Base-by-base conservation (phyloP, 768 basidiomycete species). In the Neoboletus subvelutipes region DNA sequence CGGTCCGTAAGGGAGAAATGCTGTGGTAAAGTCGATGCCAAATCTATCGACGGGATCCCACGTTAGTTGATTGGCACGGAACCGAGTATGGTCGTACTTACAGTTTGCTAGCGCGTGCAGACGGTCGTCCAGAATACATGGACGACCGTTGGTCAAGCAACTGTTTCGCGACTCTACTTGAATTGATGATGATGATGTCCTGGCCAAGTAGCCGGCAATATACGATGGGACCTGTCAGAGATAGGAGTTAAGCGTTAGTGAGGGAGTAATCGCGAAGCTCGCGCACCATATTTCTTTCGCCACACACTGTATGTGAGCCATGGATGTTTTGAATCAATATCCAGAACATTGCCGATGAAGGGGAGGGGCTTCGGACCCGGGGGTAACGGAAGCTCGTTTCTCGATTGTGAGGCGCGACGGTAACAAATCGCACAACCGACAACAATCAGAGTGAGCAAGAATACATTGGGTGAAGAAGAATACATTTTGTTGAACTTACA, bases 101-200 rank as follows among this genome's bases (percentile, higher is more conserved):
- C 68, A 70, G 39, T 47, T 70, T 72, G 24, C 45, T 63, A 5
- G 49, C 50, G 43, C 59, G 58, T 5, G 59, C 55, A 17, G 65
- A 40, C 7, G 69, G 69, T 46, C 69, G 71, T 26, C 60, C 69
- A 20, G 71, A 72, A 42, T 72, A 70, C 37, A 40, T 50, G 18
- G 67, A 62, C 15, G 69, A 72, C 24, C 71, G 67, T 34, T 71
- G 64, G 52, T 72, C 67, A 43, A 70, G 66, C 39, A 70, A 41
- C 37, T 72, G 63, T 45, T 48, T 66, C 26, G 69, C 69, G 10
- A 70, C 55, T 26, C 39, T 62, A 13, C 47, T 55, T 5, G 71
- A 70, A 34, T 69, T 71, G 40, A 70, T 67, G 49, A 70, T 54
- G 39, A 70, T 45, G 22, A 71, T 54, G 8, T 58, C 52, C 36